Base-by-base conservation (phyloP, 305 asterid species). In the Euphrasia arctica region DNA sequence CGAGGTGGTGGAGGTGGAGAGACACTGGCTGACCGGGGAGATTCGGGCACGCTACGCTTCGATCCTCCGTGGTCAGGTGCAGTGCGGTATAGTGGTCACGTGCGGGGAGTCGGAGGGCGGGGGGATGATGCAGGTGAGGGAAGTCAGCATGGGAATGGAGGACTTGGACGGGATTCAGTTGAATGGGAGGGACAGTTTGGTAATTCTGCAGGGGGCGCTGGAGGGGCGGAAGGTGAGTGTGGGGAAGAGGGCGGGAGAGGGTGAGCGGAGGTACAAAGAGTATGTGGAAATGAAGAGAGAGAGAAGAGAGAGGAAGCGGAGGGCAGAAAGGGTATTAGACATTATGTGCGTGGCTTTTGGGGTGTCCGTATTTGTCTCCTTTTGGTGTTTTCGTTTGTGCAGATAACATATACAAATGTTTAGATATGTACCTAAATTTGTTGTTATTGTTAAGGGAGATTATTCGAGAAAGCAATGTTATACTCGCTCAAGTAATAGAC, bases 11-110 rank as follows among this genome's bases (percentile, higher is more conserved):
- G 49, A 80, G 10, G 82, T 82, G 55, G 85, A 83, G 25, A 86
- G 86, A 13, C 98, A 89, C 74, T 89, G 97, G 98, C 56, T 89
- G 76, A 85, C 88, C 2, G 93, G 93, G 9, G 97, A 92, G 65
- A 83, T 89, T 49, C 95, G 84, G 60, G 82, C 77, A 9, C 71
- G 80, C 54, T 87, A 83, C 39, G 83, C 89, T 1, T 63, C 96
- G 11, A 75, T 92, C 69, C 74, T 84, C 4, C 72, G 55, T 0
- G 82, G 76, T 29, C 78, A 62, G 57, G 95, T 82, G 77, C 85
- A 78, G 78, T 85, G 90, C 70, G 83, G 72, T 65, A 72, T 83
- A 14, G 74, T 79, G 67, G 85, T 87, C 74, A 85, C 86, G 72
- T 89, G 95, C 84, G 82, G 87, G 0, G 74, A 76, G 39, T 75